Conservation (phyloP, 768 basidiomycete genomes). For the Lactifluus pinguis region DNA sequence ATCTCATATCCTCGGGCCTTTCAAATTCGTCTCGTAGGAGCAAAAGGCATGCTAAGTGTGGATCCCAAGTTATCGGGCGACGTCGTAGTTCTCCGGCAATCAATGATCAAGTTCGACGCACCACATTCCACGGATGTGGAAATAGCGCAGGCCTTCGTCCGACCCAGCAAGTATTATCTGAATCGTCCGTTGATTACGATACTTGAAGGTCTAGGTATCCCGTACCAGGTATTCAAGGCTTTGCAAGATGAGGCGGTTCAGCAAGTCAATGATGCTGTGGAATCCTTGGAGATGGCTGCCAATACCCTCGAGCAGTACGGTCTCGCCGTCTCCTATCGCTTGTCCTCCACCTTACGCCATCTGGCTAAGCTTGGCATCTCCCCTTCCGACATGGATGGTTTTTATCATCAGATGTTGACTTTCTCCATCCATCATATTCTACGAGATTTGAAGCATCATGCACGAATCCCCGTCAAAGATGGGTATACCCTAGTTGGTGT, state of each 20-base stretch:
- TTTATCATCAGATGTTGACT: slow-evolving; percentile 44
- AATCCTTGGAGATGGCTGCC: slow-evolving; percentile 38
- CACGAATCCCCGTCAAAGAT: slow-evolving; percentile 56
- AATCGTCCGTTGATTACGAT: slow-evolving; percentile 66
- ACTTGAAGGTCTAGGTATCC: slow-evolving; percentile 48
- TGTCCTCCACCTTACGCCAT: slow-evolving; percentile 43
- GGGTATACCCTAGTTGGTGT: slow-evolving; percentile 66
- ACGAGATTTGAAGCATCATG: slow-evolving; percentile 51
- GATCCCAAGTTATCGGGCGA: slow-evolving; percentile 43
- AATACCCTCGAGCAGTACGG: slow-evolving; percentile 46
- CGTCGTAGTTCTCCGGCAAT: slow-evolving; percentile 43
- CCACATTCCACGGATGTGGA: slow-evolving; percentile 42
- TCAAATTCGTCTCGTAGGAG: slow-evolving; percentile 55
- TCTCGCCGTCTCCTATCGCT: slow-evolving; percentile 46
- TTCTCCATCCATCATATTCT: slow-evolving; percentile 55
- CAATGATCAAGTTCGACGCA: slow-evolving; percentile 63
- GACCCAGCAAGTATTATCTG: slow-evolving; percentile 45
- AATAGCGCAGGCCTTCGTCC: slow-evolving; percentile 56
- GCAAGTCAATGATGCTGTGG: slow-evolving; percentile 36
- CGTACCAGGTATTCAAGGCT: slow-evolving; percentile 40
- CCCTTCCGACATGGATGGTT: slow-evolving; percentile 31
- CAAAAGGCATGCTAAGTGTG: slow-evolving; percentile 57
- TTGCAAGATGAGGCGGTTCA: slow-evolving; percentile 46
- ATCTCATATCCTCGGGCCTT: slow-evolving; percentile 39
- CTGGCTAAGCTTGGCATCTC: slow-evolving; percentile 41